These are phyloP conservation scores for Aegilops sharonensis DNA, from an alignment of 176 grass and related monocot species.

Conservation along the genomic window DNA sequence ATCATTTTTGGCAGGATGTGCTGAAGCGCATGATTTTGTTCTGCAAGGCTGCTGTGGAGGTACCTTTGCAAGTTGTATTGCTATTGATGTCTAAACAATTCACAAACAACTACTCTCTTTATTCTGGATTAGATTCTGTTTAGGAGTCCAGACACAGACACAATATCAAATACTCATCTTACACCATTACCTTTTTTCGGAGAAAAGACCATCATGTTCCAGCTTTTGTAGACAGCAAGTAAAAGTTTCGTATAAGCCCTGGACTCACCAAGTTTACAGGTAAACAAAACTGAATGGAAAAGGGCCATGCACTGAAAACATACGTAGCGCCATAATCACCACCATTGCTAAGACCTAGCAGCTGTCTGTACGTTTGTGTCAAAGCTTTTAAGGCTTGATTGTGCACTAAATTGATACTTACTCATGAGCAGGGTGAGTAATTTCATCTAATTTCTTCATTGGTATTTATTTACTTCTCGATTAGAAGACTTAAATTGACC, in stretches of 20 bases:
- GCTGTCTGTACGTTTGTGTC: not conserved
- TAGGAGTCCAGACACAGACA: not conserved
- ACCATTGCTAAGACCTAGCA: not conserved
- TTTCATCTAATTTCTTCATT: not conserved
- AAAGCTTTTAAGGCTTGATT: not conserved
- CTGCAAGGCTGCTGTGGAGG: slow-evolving; percentile 95
- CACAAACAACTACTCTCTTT: not conserved
- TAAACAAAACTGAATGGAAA: not conserved
- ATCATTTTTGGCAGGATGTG: slow-evolving; percentile 60
- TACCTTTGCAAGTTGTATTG: slow-evolving; percentile 26
- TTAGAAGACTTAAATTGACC: not conserved
- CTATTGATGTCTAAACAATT: not conserved
- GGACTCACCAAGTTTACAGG: not conserved
- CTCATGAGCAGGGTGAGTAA: not conserved
- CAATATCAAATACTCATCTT: not conserved
- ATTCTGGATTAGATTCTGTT: not conserved
- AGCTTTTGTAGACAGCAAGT: not conserved
- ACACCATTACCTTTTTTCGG: not conserved
- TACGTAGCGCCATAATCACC: not conserved
- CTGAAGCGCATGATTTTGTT: slow-evolving; percentile 91
- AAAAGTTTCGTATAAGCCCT: not conserved
- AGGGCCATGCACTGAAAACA: not conserved
- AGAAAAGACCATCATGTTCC: not conserved
- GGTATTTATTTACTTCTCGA: not conserved
- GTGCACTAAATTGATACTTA: not conserved